Evolutionary conservation across 2,329 filamentous ascomycete species (phyloP).

Genomic region (Phialophora verrucosa): DNA sequence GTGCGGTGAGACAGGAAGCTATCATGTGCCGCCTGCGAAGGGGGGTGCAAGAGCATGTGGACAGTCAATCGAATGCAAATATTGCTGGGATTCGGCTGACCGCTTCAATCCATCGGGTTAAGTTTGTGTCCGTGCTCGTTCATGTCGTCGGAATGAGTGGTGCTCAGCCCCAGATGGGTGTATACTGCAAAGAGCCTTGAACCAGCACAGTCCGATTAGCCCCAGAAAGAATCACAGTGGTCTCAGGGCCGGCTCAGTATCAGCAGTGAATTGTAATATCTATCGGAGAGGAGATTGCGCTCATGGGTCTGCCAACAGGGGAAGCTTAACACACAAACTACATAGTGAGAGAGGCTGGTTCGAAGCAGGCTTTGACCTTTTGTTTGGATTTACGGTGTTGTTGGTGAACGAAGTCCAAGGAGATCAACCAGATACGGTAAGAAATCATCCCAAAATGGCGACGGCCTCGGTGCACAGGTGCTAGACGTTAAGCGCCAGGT

Average conservation of each 20-base stretch:
- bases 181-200: not conserved
- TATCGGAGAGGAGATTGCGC: not conserved
- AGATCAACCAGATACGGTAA: conserved; percentile 12
- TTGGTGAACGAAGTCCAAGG: conserved; percentile 25
- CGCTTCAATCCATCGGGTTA: not conserved
- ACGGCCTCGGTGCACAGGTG: not conserved
- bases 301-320: not conserved
- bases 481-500: not conserved
- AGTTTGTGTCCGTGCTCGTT: not conserved
- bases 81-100: not conserved
- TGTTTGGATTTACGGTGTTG: conserved; percentile 30
- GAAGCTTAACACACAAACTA: not conserved
- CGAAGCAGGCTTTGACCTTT: conserved; percentile 23
- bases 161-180: not conserved
- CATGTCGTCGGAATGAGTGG: not conserved
- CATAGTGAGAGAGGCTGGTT: not conserved
- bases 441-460: conserved; percentile 17
- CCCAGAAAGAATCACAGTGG: not conserved
- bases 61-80: not conserved
- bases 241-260: not conserved
- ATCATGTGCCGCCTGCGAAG: conserved; percentile 28
- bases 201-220: not conserved
- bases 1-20: conserved; percentile 28
- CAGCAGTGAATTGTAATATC: not conserved
- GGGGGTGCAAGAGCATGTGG: not conserved